These are phyloP conservation scores for Musa acuminata DNA, from an alignment of 176 grass and related monocot genomes.

Conservation along the genomic window DNA sequence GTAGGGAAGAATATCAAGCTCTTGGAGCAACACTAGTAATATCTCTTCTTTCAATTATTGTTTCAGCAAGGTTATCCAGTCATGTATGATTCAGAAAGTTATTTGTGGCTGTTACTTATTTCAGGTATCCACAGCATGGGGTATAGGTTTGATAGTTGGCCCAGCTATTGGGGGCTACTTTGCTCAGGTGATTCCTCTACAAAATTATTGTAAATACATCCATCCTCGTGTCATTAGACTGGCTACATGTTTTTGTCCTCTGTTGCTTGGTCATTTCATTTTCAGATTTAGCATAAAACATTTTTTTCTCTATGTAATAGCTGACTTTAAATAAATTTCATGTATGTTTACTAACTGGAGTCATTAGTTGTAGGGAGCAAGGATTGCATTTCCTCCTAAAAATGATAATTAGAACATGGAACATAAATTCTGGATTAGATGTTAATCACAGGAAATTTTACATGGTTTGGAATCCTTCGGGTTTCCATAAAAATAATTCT, in stretches of 20 bases:
- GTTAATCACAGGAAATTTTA: too few species aligned
- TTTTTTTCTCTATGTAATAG: background rate
- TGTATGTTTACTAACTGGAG: too few species aligned
- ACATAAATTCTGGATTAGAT: too few species aligned
- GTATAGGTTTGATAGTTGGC: constrained; percentile 56
- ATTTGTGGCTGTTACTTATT: background rate
- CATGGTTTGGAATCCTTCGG: too few species aligned
- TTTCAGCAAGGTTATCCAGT: background rate
- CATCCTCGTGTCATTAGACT: background rate
- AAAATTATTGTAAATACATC: background rate
- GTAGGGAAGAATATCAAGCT: constrained; percentile 42
- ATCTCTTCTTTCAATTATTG: background rate
- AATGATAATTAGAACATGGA: too few species aligned
- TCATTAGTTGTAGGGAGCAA: too few species aligned
- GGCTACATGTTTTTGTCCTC: background rate
- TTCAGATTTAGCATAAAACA: background rate
- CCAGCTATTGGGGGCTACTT: constrained; percentile 63
- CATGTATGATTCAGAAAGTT: background rate
- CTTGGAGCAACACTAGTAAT: constrained; percentile 47
- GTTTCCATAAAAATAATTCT: too few species aligned
- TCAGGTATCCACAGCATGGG: constrained; percentile 44
- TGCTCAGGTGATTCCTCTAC: constrained; percentile 34
- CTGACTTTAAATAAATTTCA: too few species aligned
- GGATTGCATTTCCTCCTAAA: too few species aligned
- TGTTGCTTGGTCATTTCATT: background rate